Evolutionary conservation across 352 stramenopile genomes (phyloP).

Genomic region (Phytophthora pseudosyringae): DNA sequence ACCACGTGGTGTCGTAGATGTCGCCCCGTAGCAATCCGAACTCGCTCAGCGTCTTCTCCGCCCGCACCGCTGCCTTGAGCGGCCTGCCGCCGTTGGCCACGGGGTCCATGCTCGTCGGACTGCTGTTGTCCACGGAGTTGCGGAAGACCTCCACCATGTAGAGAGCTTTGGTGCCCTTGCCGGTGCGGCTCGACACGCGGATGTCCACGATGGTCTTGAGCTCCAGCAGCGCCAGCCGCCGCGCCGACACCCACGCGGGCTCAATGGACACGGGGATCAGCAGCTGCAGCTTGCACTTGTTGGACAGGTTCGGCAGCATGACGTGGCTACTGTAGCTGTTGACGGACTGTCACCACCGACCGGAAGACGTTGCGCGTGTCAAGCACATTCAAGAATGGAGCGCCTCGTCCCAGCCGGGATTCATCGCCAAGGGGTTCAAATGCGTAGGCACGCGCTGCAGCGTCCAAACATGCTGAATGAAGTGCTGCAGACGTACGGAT

Average conservation of each 20-base stretch:
- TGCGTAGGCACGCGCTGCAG: conserved; percentile 18
- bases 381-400: conserved; percentile 33
- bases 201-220: conserved; percentile 38
- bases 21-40: conserved; percentile 28
- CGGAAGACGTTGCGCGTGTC: conserved; percentile 19
- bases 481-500: conserved; percentile 19
- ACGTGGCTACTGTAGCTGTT: conserved; percentile 4
- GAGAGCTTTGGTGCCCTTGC: conserved; percentile 18
- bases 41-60: conserved; percentile 28
- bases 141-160: conserved; percentile 39
- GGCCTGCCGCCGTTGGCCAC: conserved; percentile 2
- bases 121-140: conserved; percentile 20
- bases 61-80: conserved; percentile 19
- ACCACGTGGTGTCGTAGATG: conserved; percentile 36
- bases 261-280: conserved; percentile 39
- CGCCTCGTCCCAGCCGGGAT: not conserved
- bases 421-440: conserved; percentile 8
- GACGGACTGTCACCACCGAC: conserved; percentile 29
- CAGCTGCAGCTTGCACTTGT: conserved; percentile 36
- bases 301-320: conserved; percentile 38
- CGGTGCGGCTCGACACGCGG: conserved; percentile 26
- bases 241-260: conserved; percentile 29
- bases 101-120: conserved; percentile 10
- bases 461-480: conserved; percentile 30
- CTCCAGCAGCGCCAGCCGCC: conserved; percentile 26